phyloP scores from a whole-genome alignment of 177 flowering plant genomes.

The Vitis hybrid region DNA sequence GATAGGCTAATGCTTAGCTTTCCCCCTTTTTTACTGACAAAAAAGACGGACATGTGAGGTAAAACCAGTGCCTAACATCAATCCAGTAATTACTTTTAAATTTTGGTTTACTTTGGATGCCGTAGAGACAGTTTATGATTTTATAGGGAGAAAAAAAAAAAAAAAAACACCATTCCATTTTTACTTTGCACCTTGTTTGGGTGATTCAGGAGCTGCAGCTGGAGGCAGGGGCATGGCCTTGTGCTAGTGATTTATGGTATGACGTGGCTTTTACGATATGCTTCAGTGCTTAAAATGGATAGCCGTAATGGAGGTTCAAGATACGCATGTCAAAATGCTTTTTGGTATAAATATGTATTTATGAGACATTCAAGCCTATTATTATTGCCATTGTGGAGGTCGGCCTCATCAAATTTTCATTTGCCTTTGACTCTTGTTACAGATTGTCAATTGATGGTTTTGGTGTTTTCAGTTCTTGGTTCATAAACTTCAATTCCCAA shows the following conservation, averaged over 20 bases:
- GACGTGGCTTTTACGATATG: not conserved
- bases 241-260: not conserved
- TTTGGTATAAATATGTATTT: not conserved
- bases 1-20: not conserved
- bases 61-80: not conserved
- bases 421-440: not conserved
- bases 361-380: not conserved
- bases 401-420: not conserved
- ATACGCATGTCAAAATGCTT: not conserved
- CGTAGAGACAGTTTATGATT: too few relatives aligned
- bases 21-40: not conserved
- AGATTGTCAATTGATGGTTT: not conserved
- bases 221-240: not conserved
- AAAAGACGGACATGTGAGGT: not conserved
- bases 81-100: not conserved
- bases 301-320: not conserved
- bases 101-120: too few relatives aligned
- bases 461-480: not conserved
- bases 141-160: too few relatives aligned
- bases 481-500: too few relatives aligned
- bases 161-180: too few relatives aligned
- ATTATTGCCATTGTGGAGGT: not conserved
- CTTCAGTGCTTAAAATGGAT: not conserved
- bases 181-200: too few relatives aligned
- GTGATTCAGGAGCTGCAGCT: constrained; percentile 4